Evolutionary conservation across 768 basidiomycete species (phyloP).

Genomic region (Boletus vermiculosoides): DNA sequence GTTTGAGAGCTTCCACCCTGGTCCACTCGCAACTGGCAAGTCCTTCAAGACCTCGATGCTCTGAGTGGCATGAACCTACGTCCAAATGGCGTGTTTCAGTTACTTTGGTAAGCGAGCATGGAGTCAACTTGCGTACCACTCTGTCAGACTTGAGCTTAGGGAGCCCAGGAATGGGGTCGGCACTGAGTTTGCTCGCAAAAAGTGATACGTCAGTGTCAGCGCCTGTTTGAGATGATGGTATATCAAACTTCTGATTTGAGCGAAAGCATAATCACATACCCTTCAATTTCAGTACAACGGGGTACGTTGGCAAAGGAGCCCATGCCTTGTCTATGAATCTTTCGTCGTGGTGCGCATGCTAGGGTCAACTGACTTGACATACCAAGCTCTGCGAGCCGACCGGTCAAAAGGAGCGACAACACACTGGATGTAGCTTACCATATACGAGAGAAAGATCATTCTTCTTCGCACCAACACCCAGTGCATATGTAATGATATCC

Average conservation of each 20-base stretch:
- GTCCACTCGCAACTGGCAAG: conserved; percentile 72
- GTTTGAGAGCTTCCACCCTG: conserved; percentile 73
- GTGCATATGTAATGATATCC: conserved; percentile 75
- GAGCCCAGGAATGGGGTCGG: conserved; percentile 55
- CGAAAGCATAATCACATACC: conserved; percentile 32
- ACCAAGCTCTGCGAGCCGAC: conserved; percentile 49
- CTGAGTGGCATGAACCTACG: conserved; percentile 75
- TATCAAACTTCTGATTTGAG: not conserved
- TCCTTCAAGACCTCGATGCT: conserved; percentile 77
- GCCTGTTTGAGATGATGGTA: conserved; percentile 33
- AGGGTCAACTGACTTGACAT: conserved; percentile 1
- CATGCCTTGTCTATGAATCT: conserved; percentile 56
- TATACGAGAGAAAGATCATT: conserved; percentile 71
- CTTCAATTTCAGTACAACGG: conserved; percentile 75
- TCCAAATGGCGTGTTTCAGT: not conserved
- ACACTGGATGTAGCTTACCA: conserved; percentile 42
- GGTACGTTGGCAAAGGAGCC: conserved; percentile 80
- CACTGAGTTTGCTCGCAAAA: conserved; percentile 51
- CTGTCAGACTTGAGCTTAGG: conserved; percentile 70
- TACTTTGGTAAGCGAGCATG: not conserved
- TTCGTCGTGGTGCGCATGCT: not conserved
- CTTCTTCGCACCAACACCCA: conserved; percentile 78
- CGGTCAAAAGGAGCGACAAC: not conserved
- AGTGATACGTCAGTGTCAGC: conserved; percentile 64
- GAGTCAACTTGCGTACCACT: conserved; percentile 45